Conservation (phyloP, 2,329 filamentous ascomycete genomes). For the Talaromyces amestolkiae region DNA sequence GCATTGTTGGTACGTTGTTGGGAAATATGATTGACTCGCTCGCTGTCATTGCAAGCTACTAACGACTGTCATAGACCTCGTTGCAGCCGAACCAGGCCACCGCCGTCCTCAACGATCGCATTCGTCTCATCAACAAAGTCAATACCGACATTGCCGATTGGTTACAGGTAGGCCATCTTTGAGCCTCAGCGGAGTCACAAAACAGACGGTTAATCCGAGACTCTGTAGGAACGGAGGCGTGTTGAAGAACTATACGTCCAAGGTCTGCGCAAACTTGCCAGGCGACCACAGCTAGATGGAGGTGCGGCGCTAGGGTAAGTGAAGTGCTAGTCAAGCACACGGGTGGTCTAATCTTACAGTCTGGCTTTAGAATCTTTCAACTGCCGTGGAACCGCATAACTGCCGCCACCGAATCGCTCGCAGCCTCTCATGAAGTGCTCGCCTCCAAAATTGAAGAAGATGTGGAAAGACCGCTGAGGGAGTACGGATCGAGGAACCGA, state of each 20-base stretch:
- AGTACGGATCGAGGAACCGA: conserved; percentile 66
- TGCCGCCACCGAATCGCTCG: conserved; percentile 73
- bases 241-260: conserved; percentile 88
- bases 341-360: neutral
- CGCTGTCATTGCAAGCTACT: conserved; percentile 24
- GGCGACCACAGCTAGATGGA: conserved; percentile 70
- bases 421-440: conserved; percentile 77
- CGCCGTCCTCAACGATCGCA: conserved; percentile 76
- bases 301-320: conserved; percentile 82
- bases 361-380: conserved; percentile 70
- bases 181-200: neutral
- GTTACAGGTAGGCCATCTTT: conserved; percentile 70
- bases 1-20: conserved; percentile 74
- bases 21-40: conserved; percentile 18
- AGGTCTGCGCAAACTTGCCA: conserved; percentile 75
- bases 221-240: conserved; percentile 77
- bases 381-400: conserved; percentile 86
- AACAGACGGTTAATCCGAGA: neutral
- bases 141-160: conserved; percentile 94
- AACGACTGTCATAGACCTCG: conserved; percentile 58
- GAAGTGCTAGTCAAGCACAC: neutral
- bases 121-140: conserved; percentile 80
- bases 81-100: conserved; percentile 81
- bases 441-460: conserved; percentile 81
- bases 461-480: conserved; percentile 78